Evolutionary conservation across 257 asterid genomes (phyloP), one percentile per base, ranked within the genome.

Genomic region (Nicotiana obtusifolia): DNA sequence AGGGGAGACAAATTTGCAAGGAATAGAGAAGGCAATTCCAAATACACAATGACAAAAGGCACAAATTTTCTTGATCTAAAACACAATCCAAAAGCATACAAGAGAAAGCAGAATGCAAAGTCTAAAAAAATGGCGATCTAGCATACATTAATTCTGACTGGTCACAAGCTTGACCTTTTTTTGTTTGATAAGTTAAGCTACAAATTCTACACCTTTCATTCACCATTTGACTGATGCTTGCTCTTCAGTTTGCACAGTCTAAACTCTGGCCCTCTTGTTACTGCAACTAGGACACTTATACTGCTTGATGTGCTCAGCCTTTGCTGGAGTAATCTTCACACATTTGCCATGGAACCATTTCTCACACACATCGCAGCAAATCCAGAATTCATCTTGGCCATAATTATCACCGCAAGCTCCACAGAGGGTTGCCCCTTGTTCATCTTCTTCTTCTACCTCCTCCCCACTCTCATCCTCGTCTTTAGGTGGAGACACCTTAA

Each of bases 401-500:
- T 78, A 57, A 16, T 33, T 57, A 67, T 57, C 65, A 3, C 57
- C 82, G 35, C 82, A 78, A 14, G 71, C 82, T 30, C 82, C 82
- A 31, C 69, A 78, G 15, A 57, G 14, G 4, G 62, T 61, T 20
- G 65, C 82, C 28, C 59, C 76, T 19, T 80, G 81, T 56, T 78
- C 64, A 4, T 30, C 81, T 56, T 78, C 54, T 10, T 54, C 33
- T 49, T 77, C 81, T 24, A 16, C 44, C 20, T 54, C 68, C 11
- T 57, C 64, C 26, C 85, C 87, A 71, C 83, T 77, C 81, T 78
- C 87, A 6, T 85, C 87, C 26, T 82, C 83, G 26, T 81, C 87
- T 61, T 83, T 86, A 7, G 90, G 82, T 60, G 84, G 81, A 57
- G 91, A 17, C 83, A 65, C 61, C 89, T 88, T 90, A 24, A 65